Evolutionary conservation across 805 yeast genomes (phyloP).

Genomic region (Yarrowia bubula): DNA sequence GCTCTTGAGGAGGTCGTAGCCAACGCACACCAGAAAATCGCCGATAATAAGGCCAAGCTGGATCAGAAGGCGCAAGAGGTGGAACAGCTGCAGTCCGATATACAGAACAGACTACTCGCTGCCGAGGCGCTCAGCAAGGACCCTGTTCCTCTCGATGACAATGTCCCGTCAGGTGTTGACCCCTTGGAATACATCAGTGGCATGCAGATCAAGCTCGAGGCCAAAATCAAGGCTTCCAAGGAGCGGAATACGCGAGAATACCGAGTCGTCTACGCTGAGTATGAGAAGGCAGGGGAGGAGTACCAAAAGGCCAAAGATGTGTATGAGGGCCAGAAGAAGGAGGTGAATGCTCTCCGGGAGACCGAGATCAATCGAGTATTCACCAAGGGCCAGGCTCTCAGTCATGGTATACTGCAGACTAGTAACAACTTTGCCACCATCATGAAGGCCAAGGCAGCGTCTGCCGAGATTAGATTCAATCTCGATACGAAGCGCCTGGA

Average conservation of each 20-base stretch:
- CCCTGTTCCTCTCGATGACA: not conserved
- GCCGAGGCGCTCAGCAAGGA: not conserved
- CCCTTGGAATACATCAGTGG: not conserved
- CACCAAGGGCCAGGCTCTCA: not conserved
- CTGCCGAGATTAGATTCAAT: conserved; percentile 43
- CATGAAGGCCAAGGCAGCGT: not conserved
- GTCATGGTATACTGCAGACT: not conserved
- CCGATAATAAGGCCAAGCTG: conserved; percentile 68
- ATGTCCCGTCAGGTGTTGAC: not conserved
- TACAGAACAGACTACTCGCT: not conserved
- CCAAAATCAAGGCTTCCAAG: not conserved
- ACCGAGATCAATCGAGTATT: not conserved
- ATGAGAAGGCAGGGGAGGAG: not conserved
- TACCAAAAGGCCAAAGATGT: not conserved
- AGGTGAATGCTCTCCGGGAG: not conserved
- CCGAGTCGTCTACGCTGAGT: not conserved
- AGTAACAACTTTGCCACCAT: not conserved
- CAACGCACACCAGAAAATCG: conserved; percentile 46
- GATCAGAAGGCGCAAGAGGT: conserved; percentile 31
- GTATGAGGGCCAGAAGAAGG: not conserved
- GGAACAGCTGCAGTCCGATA: not conserved
- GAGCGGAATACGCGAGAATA: not conserved
- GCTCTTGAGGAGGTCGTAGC: conserved; percentile 20
- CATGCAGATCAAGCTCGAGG: not conserved
- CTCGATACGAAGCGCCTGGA: conserved; percentile 39